phyloP scores from a whole-genome alignment of 331 rosid species.

The Acacia concinna region DNA sequence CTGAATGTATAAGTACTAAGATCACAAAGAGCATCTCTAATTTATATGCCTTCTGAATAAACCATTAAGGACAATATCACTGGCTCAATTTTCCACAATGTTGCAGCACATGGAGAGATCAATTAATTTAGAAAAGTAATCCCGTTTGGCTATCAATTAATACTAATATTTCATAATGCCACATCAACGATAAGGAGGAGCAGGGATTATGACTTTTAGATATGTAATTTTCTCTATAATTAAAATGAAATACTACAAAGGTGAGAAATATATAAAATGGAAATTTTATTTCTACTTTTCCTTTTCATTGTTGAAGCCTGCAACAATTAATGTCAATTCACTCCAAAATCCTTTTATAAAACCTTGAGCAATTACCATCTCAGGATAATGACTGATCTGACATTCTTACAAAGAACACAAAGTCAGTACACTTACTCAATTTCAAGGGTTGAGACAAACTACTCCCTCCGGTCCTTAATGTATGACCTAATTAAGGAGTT shows the following conservation, averaged over 20 bases:
- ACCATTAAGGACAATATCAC: not conserved
- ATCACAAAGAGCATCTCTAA: not conserved
- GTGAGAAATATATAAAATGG: not conserved
- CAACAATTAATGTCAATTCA: not conserved
- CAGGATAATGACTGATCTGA: not conserved
- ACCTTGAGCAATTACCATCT: not conserved
- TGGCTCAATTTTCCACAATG: not conserved
- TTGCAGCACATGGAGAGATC: not conserved
- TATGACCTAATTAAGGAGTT: too few relatives aligned
- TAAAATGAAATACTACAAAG: not conserved
- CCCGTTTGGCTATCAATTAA: not conserved
- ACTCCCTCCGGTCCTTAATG: too few relatives aligned
- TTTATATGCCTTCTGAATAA: not conserved
- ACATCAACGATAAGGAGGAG: not conserved
- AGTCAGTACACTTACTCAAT: not conserved
- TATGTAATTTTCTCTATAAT: not conserved
- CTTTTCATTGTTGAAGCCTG: not conserved
- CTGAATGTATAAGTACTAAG: not conserved
- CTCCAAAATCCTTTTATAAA: not conserved
- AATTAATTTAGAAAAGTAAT: slow-evolving; percentile 1
- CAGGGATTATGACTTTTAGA: not conserved
- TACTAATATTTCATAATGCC: not conserved
- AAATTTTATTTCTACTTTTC: not conserved
- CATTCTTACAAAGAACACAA: slow-evolving; percentile 2
- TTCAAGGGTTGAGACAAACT: slow-evolving; percentile 12